phyloP scores from a whole-genome alignment of 768 basidiomycete species.

The Hebeloma cylindrosporum region DNA sequence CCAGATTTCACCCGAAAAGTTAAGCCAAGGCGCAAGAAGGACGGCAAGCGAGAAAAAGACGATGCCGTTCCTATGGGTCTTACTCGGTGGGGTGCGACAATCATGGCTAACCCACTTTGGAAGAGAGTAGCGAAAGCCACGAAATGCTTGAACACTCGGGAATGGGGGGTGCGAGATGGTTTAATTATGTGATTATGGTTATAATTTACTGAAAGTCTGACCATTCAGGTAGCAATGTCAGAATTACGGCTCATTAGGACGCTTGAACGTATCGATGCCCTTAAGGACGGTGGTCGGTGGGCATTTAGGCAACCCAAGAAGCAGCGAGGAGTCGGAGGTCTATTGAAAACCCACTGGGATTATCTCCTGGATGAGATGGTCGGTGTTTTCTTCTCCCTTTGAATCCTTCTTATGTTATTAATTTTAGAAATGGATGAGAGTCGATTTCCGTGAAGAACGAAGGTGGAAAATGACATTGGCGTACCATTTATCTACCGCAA shows the following conservation, averaged over 20 bases:
- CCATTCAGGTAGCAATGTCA: constrained; percentile 66
- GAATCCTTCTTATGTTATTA: constrained; percentile 6
- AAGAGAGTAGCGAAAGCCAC: constrained; percentile 65
- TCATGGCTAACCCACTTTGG: constrained; percentile 77
- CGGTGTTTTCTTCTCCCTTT: constrained; percentile 22
- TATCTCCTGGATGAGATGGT: constrained; percentile 97
- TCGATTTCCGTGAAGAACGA: constrained; percentile 92
- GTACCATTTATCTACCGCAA: constrained; percentile 75
- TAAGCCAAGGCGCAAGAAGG: constrained; percentile 36
- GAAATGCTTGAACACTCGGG: constrained; percentile 77
- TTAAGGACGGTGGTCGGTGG: constrained; percentile 84
- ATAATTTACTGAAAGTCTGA: neutral
- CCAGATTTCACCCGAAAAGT: constrained; percentile 47
- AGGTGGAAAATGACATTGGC: constrained; percentile 90
- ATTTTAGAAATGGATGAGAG: constrained; percentile 90
- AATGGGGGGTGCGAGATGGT: constrained; percentile 72
- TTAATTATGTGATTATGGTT: neutral
- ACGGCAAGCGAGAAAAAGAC: constrained; percentile 48
- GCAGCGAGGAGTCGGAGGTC: constrained; percentile 73
- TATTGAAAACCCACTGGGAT: constrained; percentile 90
- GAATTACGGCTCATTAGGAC: constrained; percentile 79
- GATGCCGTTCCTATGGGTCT: constrained; percentile 68
- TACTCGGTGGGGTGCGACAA: constrained; percentile 69
- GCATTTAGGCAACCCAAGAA: constrained; percentile 95
- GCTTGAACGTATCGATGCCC: constrained; percentile 78